Base-by-base conservation (phyloP, 2,329 filamentous ascomycete species). In the Arthrobotrys sphaeroides region DNA sequence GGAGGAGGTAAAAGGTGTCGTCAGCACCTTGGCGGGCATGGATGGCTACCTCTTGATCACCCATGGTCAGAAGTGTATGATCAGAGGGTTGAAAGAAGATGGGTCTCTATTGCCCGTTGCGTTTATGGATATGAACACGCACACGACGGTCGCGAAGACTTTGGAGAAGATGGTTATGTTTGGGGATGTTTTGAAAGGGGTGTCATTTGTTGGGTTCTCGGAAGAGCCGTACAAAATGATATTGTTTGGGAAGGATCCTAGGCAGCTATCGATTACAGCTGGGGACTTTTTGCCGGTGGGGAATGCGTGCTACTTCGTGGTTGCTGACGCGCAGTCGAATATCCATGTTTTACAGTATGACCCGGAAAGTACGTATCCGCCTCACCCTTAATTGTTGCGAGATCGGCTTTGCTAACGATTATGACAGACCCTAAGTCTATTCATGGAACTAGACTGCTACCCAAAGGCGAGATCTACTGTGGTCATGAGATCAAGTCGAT, bases 141-240 rank as follows among this genome's bases (percentile, higher is more conserved):
- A 97, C 80, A 92, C 97, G 10, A 92, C 90, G 1, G 89, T 90
- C n/a, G 87, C 93, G 64, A 95, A 94, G 80, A 92, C 93, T 79
- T 86, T 99, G 16, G 89, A 89, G 2, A 89, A 90, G 0, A 96
- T 93, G 0, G 94, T 94, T 0, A 86, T 99, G 81, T 93, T 97
- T 84, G 91, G 92, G 0, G 95, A 99, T 83, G 92, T 91, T 0
- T 89, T 95, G 81, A 97, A 97, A 84, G 95, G 95, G 0, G 86
- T 98, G 1, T 98, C 95, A 93, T 96, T 99, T 79, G 91, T 92
- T 0, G 95, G 95, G 0, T 99, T 97, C 81, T 95, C 92, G 6
- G 94, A 99, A 83, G 95, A 98, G 80, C 95, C 95, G 0, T 99
- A 98, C 82, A 94, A 91, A 78, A 93, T 99, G 89, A 91, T 93